Conservation (phyloP, 2,329 filamentous ascomycete species). For the Penicillium sp. region DNA sequence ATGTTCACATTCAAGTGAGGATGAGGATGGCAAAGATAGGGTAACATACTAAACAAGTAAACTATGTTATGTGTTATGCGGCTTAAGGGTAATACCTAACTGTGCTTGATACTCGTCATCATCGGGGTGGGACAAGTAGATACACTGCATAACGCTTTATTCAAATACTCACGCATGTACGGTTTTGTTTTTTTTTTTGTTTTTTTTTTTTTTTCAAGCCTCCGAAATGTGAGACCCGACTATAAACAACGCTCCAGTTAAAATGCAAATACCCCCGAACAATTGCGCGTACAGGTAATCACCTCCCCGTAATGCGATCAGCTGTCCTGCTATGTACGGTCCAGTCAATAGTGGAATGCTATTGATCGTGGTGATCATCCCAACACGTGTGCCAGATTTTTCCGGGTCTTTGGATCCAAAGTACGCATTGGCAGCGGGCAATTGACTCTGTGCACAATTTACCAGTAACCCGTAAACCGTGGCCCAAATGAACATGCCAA, state of each 20-base stretch:
- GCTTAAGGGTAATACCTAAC: not conserved
- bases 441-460: conserved; percentile 47
- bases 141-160: not conserved
- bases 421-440: conserved; percentile 39
- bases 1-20: not conserved
- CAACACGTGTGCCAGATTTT: conserved; percentile 47
- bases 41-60: not conserved
- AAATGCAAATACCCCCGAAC: conserved; percentile 36
- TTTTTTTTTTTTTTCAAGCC: not conserved
- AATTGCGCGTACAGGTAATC: conserved; percentile 47
- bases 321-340: conserved; percentile 47
- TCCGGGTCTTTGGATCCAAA: conserved; percentile 47
- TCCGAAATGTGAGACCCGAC: conserved; percentile 7
- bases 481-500: conserved; percentile 42
- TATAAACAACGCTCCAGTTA: conserved; percentile 10
- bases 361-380: conserved; percentile 49
- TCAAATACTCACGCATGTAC: not conserved
- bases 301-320: conserved; percentile 43
- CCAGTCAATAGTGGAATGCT: conserved; percentile 47
- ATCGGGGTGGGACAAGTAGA: not conserved
- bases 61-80: not conserved
- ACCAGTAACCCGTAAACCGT: conserved; percentile 46
- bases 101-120: not conserved
- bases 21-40: not conserved
- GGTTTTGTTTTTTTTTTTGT: not conserved